Evolutionary conservation across 345 rosid species (phyloP).

Genomic region (Populus nigra): DNA sequence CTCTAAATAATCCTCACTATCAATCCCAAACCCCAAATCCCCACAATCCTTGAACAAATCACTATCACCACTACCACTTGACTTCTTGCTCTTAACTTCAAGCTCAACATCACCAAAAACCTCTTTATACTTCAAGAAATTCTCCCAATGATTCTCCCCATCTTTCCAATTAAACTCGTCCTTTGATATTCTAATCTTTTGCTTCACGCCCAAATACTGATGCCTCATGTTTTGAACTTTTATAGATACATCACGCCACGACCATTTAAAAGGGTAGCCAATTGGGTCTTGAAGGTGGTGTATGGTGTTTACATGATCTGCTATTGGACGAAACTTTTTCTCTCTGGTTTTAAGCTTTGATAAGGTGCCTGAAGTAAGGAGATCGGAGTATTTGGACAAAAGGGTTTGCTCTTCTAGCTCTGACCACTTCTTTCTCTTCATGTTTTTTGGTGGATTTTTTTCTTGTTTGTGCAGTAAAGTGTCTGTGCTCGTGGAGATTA

Average conservation of each 20-base stretch:
- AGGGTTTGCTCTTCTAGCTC: conserved; percentile 68
- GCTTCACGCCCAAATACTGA: conserved; percentile 80
- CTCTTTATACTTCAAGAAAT: conserved; percentile 65
- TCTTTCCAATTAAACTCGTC: conserved; percentile 66
- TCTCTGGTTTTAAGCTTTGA: conserved; percentile 73
- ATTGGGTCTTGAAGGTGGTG: conserved; percentile 60
- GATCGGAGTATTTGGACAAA: conserved; percentile 54
- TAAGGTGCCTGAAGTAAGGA: conserved; percentile 51
- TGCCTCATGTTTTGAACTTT: conserved; percentile 86
- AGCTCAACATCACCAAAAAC: conserved; percentile 77
- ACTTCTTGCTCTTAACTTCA: conserved; percentile 54
- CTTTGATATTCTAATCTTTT: conserved; percentile 58
- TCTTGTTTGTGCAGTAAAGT: neutral
- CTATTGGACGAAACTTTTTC: conserved; percentile 73
- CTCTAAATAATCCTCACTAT: conserved; percentile 51
- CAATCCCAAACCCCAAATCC: conserved; percentile 49
- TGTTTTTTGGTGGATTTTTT: conserved; percentile 3
- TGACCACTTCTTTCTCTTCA: conserved; percentile 80
- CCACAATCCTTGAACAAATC: conserved; percentile 39
- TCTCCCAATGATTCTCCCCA: conserved; percentile 77
- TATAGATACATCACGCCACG: conserved; percentile 79
- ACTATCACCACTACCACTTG: conserved; percentile 27
- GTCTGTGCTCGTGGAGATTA: neutral
- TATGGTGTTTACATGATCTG: conserved; percentile 62
- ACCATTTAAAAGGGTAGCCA: conserved; percentile 71